Evolutionary conservation across 495 filamentous ascomycete species (phyloP).

Genomic region (Xylaria flabelliformis): DNA sequence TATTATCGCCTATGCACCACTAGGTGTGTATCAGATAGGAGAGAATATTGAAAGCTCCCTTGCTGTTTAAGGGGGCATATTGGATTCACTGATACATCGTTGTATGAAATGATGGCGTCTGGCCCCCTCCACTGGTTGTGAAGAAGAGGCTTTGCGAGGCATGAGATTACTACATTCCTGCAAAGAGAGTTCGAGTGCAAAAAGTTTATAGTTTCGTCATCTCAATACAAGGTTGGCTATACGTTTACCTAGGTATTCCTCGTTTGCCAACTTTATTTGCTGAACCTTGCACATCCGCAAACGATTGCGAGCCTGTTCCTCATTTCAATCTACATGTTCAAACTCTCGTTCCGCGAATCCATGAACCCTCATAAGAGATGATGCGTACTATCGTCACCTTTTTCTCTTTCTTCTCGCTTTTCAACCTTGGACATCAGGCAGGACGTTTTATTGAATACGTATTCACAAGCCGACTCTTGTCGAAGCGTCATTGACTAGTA

Average conservation of each 20-base stretch:
- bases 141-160: background rate
- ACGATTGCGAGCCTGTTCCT: background rate
- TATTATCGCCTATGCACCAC: background rate
- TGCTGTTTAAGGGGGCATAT: background rate
- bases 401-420: background rate
- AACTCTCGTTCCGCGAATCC: background rate
- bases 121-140: background rate
- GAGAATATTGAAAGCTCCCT: background rate
- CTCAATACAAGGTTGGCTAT: background rate
- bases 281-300: conserved; percentile 7
- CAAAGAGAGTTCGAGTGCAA: background rate
- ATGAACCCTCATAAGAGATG: background rate
- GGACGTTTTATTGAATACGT: background rate
- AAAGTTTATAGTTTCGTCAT: background rate
- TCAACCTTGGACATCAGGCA: background rate
- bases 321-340: background rate
- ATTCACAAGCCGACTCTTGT: background rate
- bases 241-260: background rate
- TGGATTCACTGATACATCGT: background rate
- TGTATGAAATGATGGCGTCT: background rate
- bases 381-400: background rate
- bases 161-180: background rate
- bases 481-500: background rate
- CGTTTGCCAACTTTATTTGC: conserved; percentile 11
- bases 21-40: background rate